Conservation (phyloP, 2,329 filamentous ascomycete species). For the Monilinia fructigena region DNA sequence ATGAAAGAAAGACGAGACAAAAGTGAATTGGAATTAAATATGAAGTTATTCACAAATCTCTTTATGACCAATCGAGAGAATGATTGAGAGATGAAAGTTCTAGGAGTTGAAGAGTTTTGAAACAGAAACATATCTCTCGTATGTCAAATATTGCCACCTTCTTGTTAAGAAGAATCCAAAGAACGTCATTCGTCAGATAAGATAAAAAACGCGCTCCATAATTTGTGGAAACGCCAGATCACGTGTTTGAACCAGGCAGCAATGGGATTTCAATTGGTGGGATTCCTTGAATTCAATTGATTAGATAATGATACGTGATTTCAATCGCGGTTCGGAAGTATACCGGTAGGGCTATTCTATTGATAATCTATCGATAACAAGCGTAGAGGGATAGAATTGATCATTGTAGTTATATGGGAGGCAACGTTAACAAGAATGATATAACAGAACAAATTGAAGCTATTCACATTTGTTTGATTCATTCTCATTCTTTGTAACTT, state of each 20-base stretch:
- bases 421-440: no score
- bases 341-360: background rate
- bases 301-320: background rate
- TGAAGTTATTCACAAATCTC: no score
- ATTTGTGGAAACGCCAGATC: background rate
- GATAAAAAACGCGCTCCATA: slow-evolving; percentile 7
- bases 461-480: background rate
- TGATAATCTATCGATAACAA: no score
- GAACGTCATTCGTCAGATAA: slow-evolving; percentile 8
- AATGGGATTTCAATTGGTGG: background rate
- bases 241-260: background rate
- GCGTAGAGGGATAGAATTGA: no score
- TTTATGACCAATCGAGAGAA: no score
- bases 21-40: no score
- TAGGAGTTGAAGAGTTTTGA: no score
- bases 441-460: background rate
- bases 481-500: no score
- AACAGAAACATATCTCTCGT: no score
- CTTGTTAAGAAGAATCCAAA: background rate
- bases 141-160: slow-evolving; percentile 4
- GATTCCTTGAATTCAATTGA: background rate
- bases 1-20: no score
- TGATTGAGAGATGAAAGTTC: no score
- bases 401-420: no score
- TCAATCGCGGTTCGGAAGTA: background rate